Conservation (phyloP, 1,139 yeast species). For the Pichia kudriavzevii region DNA sequence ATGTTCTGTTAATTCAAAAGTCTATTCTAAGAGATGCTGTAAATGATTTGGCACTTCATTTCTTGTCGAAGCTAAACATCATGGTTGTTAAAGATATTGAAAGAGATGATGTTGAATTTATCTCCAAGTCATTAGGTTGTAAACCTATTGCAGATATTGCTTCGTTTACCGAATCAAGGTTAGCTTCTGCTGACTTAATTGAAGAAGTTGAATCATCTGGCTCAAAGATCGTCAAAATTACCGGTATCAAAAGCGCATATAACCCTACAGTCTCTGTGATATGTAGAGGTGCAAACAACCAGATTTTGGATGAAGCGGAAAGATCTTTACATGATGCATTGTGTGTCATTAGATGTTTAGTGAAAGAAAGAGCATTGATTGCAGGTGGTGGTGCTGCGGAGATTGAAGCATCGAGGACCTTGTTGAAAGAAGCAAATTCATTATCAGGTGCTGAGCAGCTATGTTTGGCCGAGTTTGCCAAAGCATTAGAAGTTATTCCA, state of each 20-base stretch:
- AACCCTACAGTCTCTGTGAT: conserved; percentile 83
- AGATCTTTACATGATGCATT: conserved; percentile 95
- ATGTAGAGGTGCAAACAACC: conserved; percentile 89
- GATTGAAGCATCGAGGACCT: conserved; percentile 79
- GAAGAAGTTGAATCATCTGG: conserved; percentile 93
- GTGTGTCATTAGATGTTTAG: conserved; percentile 93
- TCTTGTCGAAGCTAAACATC: conserved; percentile 83
- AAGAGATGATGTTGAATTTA: conserved; percentile 92
- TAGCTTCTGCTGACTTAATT: conserved; percentile 85
- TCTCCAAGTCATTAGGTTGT: conserved; percentile 86
- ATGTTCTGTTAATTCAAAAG: conserved; percentile 87
- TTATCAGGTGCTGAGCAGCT: conserved; percentile 89
- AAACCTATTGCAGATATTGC: conserved; percentile 96
- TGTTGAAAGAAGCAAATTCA: conserved; percentile 69
- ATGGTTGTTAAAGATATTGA: conserved; percentile 94
- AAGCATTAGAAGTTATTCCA: conserved; percentile 92
- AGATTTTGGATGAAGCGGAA: conserved; percentile 91
- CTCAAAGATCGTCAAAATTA: conserved; percentile 80
- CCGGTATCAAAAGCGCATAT: conserved; percentile 65
- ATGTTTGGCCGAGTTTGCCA: conserved; percentile 93
- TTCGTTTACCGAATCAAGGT: conserved; percentile 82
- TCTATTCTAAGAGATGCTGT: conserved; percentile 96
- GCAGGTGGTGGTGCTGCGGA: conserved; percentile 99
- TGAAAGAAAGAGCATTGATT: conserved; percentile 86
- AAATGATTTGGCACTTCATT: conserved; percentile 91